phyloP scores from a whole-genome alignment of 2,329 filamentous ascomycete genomes.

The Ophiocordyceps robertsii region DNA sequence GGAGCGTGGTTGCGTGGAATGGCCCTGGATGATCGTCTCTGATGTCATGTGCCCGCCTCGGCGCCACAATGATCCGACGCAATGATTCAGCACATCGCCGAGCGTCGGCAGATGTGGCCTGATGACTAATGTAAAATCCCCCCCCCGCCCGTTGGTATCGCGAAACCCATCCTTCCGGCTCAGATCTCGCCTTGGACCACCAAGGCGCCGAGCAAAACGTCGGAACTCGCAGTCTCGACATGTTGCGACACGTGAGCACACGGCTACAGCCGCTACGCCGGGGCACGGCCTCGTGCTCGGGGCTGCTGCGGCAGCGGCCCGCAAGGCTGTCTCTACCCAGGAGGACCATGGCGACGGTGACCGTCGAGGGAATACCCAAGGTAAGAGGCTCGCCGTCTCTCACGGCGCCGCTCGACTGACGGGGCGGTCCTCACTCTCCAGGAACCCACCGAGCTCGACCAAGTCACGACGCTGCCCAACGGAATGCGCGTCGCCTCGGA shows the following conservation, averaged over 20 bases:
- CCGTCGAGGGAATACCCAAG: constrained; percentile 22
- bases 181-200: not conserved
- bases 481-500: constrained; percentile 91
- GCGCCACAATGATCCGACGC: constrained; percentile 8
- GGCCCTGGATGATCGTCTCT: not conserved
- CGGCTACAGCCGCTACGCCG: constrained; percentile 12
- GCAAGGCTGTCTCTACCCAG: constrained; percentile 10
- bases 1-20: no score
- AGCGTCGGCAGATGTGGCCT: not conserved
- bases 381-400: constrained; percentile 5
- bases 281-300: constrained; percentile 11
- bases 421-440: constrained; percentile 3
- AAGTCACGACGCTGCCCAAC: constrained; percentile 80
- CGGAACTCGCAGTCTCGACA: constrained; percentile 4
- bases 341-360: constrained; percentile 18
- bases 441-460: constrained; percentile 76
- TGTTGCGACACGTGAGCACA: constrained; percentile 23
- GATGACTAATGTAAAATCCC: not conserved
- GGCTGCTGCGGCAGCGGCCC: constrained; percentile 9
- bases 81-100: no score
- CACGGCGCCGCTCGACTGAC: not conserved
- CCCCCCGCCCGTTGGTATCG: no score
- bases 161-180: not conserved
- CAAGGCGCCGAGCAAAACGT: not conserved
- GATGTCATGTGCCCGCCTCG: not conserved